phyloP scores from a whole-genome alignment of 2,329 filamentous ascomycete genomes.

The Microthyrium microscopicum region DNA sequence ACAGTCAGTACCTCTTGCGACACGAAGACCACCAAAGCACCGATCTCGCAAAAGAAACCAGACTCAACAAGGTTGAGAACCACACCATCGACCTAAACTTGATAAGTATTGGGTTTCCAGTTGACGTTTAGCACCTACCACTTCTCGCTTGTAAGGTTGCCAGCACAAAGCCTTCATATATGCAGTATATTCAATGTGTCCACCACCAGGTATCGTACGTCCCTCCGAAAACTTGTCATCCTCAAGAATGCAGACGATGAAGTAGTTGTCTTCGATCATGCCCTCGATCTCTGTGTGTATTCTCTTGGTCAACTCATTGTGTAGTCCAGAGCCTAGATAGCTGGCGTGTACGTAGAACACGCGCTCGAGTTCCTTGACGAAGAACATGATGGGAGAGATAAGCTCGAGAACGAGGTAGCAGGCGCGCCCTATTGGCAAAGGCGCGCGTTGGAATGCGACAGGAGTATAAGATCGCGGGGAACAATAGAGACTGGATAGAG shows the following conservation, averaged over 20 bases:
- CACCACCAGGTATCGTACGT: constrained; percentile 77
- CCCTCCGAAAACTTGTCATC: constrained; percentile 92
- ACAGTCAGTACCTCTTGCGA: constrained; percentile 54
- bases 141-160: constrained; percentile 96
- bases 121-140: constrained; percentile 43
- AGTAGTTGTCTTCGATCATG: constrained; percentile 56
- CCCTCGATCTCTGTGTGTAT: constrained; percentile 83
- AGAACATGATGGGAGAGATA: constrained; percentile 57
- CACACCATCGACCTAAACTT: constrained; percentile 68
- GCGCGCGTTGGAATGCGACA: too few species aligned
- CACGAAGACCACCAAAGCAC: constrained; percentile 63
- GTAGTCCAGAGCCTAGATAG: constrained; percentile 89
- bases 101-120: constrained; percentile 12
- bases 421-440: not conserved
- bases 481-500: too few species aligned
- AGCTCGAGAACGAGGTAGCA: constrained; percentile 1
- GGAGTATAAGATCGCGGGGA: too few species aligned
- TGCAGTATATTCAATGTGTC: constrained; percentile 85
- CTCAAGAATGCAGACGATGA: constrained; percentile 96
- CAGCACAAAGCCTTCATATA: constrained; percentile 92
- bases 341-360: constrained; percentile 90
- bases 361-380: constrained; percentile 92
- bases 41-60: constrained; percentile 77
- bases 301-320: constrained; percentile 76
- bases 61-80: constrained; percentile 83